Conservation (phyloP, 2,329 filamentous ascomycete genomes). For the Ceratocystis cubensis region DNA sequence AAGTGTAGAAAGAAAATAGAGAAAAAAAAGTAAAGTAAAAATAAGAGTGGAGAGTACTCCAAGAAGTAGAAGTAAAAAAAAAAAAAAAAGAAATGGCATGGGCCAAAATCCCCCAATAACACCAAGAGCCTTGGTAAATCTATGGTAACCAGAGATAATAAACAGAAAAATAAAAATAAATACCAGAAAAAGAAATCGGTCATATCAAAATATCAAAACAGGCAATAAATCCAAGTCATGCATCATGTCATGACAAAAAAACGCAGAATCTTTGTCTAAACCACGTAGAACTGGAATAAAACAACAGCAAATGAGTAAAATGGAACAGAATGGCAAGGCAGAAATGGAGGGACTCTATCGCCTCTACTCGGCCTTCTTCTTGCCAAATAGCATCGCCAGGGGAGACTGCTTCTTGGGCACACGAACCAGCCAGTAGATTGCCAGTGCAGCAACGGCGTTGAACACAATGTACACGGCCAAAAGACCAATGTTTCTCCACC, state of each 20-base stretch:
- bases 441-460: constrained; percentile 43
- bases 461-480: constrained; percentile 47
- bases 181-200: constrained; percentile 4
- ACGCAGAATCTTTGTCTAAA: background rate
- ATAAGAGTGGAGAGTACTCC: background rate
- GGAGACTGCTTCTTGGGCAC: constrained; percentile 32
- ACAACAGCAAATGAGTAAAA: background rate
- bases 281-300: background rate
- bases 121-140: constrained; percentile 10
- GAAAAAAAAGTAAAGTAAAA: constrained; percentile 5
- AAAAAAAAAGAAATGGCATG: background rate
- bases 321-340: background rate
- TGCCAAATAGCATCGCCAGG: constrained; percentile 23
- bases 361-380: constrained; percentile 28
- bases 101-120: constrained; percentile 1
- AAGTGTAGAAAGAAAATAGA: constrained; percentile 8
- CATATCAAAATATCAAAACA: constrained; percentile 16
- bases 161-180: constrained; percentile 15
- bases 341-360: background rate
- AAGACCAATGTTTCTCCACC: constrained; percentile 58
- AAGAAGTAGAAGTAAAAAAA: background rate
- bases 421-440: constrained; percentile 43
- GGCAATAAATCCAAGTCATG: background rate
- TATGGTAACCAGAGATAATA: constrained; percentile 2
- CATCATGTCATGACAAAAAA: background rate